Base-by-base conservation (phyloP, 768 basidiomycete genomes). In the Tylopilus balloui region DNA sequence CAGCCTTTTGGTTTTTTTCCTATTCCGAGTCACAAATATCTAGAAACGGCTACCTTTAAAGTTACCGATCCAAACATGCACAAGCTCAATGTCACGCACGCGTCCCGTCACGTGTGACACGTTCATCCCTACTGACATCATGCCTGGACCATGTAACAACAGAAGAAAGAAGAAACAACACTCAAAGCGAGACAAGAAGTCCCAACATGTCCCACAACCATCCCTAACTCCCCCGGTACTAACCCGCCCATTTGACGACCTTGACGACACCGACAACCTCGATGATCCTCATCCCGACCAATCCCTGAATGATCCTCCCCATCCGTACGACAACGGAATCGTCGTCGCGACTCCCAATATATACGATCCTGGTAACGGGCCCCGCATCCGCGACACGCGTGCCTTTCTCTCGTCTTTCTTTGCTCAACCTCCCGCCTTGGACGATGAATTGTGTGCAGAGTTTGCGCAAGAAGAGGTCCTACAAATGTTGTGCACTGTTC, bases 361-460 rank as follows among this genome's bases (percentile, higher is more conserved):
- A 17, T 69, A 85, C 51, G 84, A 91, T 63, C 86, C 86, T 0
- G 88, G 88, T 27, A 86, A 83, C 52, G 88, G 89, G 0, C 84
- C 86, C 9, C 83, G 86, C 36, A 86, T 92, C 10, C 75, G 80
- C 11, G 75, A 87, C 60, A 68, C 77, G n/a, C 71, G 68, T n/a
- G 73, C 76, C 12, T 92, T 92, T 64, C 65, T 92, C 32, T 53
- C 69, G 4, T 78, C 79, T n/a, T 81, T 73, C 53, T 87, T 88
- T 62, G 80, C 86, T 7, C 77, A 83, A 35, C 78, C 80, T 11
- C 79, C 83, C 0, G 77, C 84, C 1, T 55, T 78, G 39, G 76
- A 83, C 36, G 80, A 87, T 54, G 79, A 79, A 0, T 59, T 88
- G 36, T 90, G 86, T 57, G 84, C 82, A 15, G 86, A 88, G 57